Conservation (phyloP, 371 early-diverging fungal species). For the Rhizopus sp. region DNA sequence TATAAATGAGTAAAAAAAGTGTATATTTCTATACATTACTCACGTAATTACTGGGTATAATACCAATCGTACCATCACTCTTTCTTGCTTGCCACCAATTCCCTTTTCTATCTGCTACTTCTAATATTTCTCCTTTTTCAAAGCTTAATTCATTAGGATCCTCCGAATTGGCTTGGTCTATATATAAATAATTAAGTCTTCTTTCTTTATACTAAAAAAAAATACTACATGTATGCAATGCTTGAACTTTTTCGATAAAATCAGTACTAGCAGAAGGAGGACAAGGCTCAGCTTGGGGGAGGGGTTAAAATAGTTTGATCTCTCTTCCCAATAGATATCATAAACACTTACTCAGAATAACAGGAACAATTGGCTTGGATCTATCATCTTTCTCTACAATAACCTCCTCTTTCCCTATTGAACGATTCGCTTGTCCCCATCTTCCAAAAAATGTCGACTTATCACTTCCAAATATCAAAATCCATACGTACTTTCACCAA, state of each 20-base stretch:
- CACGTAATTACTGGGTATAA: slow-evolving; percentile 84
- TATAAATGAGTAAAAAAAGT: neutral
- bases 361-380: neutral
- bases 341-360: neutral
- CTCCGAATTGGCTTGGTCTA: slow-evolving; percentile 71
- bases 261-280: neutral
- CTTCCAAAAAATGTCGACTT: slow-evolving; percentile 31
- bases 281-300: neutral
- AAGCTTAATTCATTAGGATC: slow-evolving; percentile 88
- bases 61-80: slow-evolving; percentile 73
- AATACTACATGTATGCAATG: slow-evolving; percentile 13
- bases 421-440: slow-evolving; percentile 3
- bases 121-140: slow-evolving; percentile 75
- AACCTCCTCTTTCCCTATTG: neutral
- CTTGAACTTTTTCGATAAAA: slow-evolving; percentile 5
- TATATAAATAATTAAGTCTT: neutral
- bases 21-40: neutral
- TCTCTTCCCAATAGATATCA: neutral
- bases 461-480: slow-evolving; percentile 41
- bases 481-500: slow-evolving; percentile 39
- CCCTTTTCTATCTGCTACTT: slow-evolving; percentile 81
- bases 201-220: neutral
- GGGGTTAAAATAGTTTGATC: neutral
- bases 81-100: slow-evolving; percentile 92
- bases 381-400: neutral